A percentile compares a stretch with the other conserved stretches of the same genome.
Evolutionary conservation across 331 rosid genomes (phyloP).

Genomic region (Quercus tomentella): DNA sequence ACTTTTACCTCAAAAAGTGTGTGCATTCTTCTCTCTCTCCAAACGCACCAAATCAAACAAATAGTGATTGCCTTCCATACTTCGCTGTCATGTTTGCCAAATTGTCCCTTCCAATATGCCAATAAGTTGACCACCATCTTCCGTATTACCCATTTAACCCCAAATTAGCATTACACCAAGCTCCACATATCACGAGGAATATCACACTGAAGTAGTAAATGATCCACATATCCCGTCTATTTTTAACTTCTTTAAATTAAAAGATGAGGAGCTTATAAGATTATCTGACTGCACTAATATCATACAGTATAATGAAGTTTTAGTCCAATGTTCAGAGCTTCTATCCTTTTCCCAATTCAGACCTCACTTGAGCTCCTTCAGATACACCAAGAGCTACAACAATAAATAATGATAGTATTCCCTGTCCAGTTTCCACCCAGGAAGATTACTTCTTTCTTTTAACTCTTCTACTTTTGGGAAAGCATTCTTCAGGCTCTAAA

Average conservation of each 20-base stretch:
- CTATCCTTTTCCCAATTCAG: background rate
- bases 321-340: background rate
- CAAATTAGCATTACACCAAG: too few relatives aligned
- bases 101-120: too few relatives aligned
- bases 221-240: too few relatives aligned
- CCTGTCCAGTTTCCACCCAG: background rate
- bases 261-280: background rate
- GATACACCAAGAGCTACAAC: background rate
- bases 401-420: background rate
- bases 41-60: too few relatives aligned
- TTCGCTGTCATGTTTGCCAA: too few relatives aligned
- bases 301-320: background rate
- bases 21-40: too few relatives aligned
- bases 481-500: conserved; percentile 40
- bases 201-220: too few relatives aligned
- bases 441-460: conserved; percentile 16
- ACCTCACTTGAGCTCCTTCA: background rate
- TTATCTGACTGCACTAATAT: background rate
- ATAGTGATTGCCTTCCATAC: too few relatives aligned
- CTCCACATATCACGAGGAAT: too few relatives aligned
- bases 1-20: too few relatives aligned
- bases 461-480: conserved; percentile 18
- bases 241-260: background rate
- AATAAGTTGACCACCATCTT: too few relatives aligned
- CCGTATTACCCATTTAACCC: too few relatives aligned